Conservation (phyloP, 345 rosid genomes). For the Brassica carinata region DNA sequence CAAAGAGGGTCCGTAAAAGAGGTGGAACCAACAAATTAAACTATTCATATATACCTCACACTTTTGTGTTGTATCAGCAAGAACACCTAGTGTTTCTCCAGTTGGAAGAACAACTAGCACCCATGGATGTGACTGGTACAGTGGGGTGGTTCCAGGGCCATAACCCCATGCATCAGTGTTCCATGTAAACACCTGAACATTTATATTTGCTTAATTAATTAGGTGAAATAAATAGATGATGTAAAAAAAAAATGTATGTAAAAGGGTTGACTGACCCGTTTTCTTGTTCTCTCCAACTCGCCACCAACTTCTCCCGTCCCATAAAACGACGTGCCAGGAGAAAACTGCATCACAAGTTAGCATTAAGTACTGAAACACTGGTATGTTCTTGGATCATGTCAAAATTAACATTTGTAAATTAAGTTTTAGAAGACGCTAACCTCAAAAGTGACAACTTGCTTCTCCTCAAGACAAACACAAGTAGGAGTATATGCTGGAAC, state of each 20-base stretch:
- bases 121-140: constrained; percentile 99
- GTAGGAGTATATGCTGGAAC: constrained; percentile 62
- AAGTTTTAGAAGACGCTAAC: constrained; percentile 33
- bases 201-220: background rate
- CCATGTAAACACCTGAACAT: constrained; percentile 80
- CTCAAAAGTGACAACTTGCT: constrained; percentile 74
- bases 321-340: constrained; percentile 79
- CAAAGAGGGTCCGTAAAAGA: constrained; percentile 13
- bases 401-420: background rate
- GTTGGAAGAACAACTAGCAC: constrained; percentile 79
- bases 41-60: constrained; percentile 68
- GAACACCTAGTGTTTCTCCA: constrained; percentile 87
- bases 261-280: constrained; percentile 55
- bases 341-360: constrained; percentile 51
- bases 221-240: background rate
- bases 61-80: constrained; percentile 81
- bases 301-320: constrained; percentile 99
- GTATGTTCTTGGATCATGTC: background rate
- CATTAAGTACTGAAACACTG: background rate
- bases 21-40: background rate
- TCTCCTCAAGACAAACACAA: constrained; percentile 45
- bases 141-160: constrained; percentile 80
- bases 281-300: constrained; percentile 88
- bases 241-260: background rate
- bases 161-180: constrained; percentile 91